Percentiles rank a stretch among this genome's conserved stretches.
phyloP scores from a whole-genome alignment of 257 asterid genomes.

The Coffea canephora region DNA sequence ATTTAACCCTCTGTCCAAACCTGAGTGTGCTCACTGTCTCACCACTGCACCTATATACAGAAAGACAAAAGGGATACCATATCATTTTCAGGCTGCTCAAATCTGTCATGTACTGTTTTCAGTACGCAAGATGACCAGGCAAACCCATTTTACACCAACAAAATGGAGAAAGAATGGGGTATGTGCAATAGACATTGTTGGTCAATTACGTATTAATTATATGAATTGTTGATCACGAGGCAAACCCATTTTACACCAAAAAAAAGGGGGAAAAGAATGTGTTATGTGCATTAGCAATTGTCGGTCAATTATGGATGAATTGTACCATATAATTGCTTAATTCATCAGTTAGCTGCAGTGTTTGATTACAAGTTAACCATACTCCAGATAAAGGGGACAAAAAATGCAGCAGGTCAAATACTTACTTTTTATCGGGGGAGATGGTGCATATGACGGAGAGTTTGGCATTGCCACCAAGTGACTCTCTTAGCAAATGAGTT shows the following conservation, averaged over 20 bases:
- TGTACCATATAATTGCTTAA: not conserved
- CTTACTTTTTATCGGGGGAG: conserved; percentile 65
- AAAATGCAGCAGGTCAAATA: not conserved
- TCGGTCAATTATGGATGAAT: not conserved
- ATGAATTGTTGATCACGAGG: not conserved
- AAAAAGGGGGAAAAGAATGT: no score
- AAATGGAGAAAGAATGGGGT: no score
- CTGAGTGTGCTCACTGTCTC: conserved; percentile 88
- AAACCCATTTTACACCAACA: not conserved
- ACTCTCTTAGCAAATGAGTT: conserved; percentile 75
- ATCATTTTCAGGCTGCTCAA: not conserved
- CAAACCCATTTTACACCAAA: not conserved
- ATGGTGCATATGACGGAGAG: conserved; percentile 68
- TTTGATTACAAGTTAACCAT: not conserved
- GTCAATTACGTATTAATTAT: not conserved
- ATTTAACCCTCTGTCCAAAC: conserved; percentile 68
- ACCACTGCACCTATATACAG: conserved; percentile 41
- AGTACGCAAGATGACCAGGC: not conserved
- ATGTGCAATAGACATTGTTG: not conserved
- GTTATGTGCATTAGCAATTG: not conserved
- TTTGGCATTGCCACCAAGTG: conserved; percentile 87
- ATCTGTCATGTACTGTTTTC: not conserved
- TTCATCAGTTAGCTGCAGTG: not conserved
- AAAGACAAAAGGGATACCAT: not conserved
- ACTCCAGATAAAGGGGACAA: not conserved